phyloP scores from a whole-genome alignment of 225 moss, liverwort and hornwort species.

The Physcomitrellopsis africana region DNA sequence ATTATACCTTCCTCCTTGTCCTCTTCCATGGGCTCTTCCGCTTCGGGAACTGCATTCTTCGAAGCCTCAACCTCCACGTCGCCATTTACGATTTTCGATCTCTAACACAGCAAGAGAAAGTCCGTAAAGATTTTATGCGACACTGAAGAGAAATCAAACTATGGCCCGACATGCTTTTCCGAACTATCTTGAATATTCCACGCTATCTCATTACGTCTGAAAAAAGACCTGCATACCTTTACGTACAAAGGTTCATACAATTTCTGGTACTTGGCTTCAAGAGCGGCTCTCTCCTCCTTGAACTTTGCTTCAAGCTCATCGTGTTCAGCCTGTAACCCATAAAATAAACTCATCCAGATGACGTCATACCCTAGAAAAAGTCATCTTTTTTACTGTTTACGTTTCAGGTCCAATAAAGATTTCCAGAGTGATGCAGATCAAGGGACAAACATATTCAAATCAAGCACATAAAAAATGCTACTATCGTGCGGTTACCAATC shows the following conservation, averaged over 20 bases:
- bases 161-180: not conserved
- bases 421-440: not conserved
- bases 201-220: not conserved
- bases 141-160: not conserved
- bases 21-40: constrained; percentile 31
- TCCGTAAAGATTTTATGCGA: not conserved
- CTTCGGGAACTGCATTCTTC: constrained; percentile 37
- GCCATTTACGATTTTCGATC: constrained; percentile 74
- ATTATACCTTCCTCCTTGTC: constrained; percentile 60
- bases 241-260: constrained; percentile 75
- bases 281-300: constrained; percentile 70
- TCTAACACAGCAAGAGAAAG: constrained; percentile 45
- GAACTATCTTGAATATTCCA: not conserved
- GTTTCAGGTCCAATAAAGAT: not conserved
- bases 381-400: not conserved
- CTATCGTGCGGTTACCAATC: not conserved
- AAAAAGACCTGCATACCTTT: constrained; percentile 38
- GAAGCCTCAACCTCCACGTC: constrained; percentile 66
- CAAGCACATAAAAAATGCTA: not conserved
- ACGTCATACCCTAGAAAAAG: not conserved
- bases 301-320: constrained; percentile 77
- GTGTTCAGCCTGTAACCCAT: constrained; percentile 54
- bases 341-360: not conserved
- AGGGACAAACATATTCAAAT: not conserved
- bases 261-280: constrained; percentile 82